phyloP scores from a whole-genome alignment of 2,329 filamentous ascomycete species.

The Fusarium sp. region DNA sequence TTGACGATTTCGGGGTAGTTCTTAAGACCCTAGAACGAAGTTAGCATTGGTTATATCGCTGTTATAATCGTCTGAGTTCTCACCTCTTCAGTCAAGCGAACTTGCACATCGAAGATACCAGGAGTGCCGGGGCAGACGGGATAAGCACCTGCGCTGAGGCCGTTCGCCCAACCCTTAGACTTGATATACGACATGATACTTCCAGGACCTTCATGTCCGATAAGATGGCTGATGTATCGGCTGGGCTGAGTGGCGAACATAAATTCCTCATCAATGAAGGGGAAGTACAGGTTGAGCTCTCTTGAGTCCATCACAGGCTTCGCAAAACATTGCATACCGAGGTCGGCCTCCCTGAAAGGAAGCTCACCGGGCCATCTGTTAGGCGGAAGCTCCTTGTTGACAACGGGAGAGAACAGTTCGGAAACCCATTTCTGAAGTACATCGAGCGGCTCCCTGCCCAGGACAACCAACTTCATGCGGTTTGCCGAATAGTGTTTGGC shows the following conservation, averaged over 20 bases:
- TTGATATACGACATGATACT: slow-evolving; percentile 94
- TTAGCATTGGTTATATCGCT: slow-evolving; percentile 19
- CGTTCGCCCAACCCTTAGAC: slow-evolving; percentile 90
- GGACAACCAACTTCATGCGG: slow-evolving; percentile 89
- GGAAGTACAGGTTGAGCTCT: slow-evolving; percentile 84
- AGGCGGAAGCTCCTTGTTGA: slow-evolving; percentile 82
- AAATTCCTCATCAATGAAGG: slow-evolving; percentile 86
- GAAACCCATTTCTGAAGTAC: slow-evolving; percentile 86
- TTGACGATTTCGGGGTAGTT: slow-evolving; percentile 88
- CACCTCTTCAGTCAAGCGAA: slow-evolving; percentile 87
- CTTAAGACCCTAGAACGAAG: slow-evolving; percentile 71
- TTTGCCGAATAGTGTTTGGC: slow-evolving; percentile 93
- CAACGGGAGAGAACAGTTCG: slow-evolving; percentile 85
- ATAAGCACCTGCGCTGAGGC: slow-evolving; percentile 82
- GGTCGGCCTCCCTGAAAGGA: slow-evolving; percentile 65
- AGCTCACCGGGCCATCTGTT: slow-evolving; percentile 69
- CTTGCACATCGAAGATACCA: slow-evolving; percentile 83
- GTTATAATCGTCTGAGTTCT: slow-evolving; percentile 22
- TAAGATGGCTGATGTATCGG: slow-evolving; percentile 88
- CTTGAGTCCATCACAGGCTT: slow-evolving; percentile 93
- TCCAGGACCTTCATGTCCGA: slow-evolving; percentile 93
- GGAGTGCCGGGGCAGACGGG: slow-evolving; percentile 83
- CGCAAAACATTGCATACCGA: slow-evolving; percentile 82
- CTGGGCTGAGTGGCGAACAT: slow-evolving; percentile 86
- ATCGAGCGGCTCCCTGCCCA: slow-evolving; percentile 87